phyloP scores from a whole-genome alignment of 2,329 filamentous ascomycete genomes.

The Aspergillus puulaauensis region DNA sequence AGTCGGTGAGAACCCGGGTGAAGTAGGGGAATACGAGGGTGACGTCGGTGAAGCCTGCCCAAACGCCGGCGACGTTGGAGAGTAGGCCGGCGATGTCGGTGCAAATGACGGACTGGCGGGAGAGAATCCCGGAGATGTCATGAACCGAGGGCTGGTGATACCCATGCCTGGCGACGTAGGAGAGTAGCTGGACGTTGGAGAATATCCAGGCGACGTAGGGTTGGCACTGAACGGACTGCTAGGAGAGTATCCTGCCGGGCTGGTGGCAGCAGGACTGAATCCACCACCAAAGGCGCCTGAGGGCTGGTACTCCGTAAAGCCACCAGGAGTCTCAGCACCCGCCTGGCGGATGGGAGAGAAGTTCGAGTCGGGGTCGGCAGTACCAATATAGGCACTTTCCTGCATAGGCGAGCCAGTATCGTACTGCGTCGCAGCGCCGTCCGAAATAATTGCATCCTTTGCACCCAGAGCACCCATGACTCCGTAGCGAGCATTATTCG shows the following conservation, averaged over 20 bases:
- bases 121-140: conserved; percentile 55
- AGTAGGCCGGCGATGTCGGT: conserved; percentile 65
- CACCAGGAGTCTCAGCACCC: conserved; percentile 59
- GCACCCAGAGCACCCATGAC: conserved; percentile 76
- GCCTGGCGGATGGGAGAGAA: conserved; percentile 75
- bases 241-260: conserved; percentile 63
- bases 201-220: conserved; percentile 69
- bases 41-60: conserved; percentile 66
- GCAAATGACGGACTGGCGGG: conserved; percentile 55
- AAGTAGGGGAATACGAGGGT: conserved; percentile 54
- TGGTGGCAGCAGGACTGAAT: conserved; percentile 67
- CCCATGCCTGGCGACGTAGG: conserved; percentile 70
- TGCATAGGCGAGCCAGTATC: conserved; percentile 68
- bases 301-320: conserved; percentile 66
- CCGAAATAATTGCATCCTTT: conserved; percentile 69
- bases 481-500: conserved; percentile 83
- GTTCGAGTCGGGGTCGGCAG: conserved; percentile 59
- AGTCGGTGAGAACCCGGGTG: conserved; percentile 57
- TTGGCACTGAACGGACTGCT: conserved; percentile 75
- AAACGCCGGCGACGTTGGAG: conserved; percentile 71
- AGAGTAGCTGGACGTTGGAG: conserved; percentile 64
- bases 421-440: conserved; percentile 91
- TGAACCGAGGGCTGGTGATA: conserved; percentile 56
- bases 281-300: conserved; percentile 61
- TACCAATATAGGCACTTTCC: conserved; percentile 61